These are phyloP conservation scores for Suillus fuscotomentosus DNA, from an alignment of 768 basidiomycete species.

Conservation along the genomic window DNA sequence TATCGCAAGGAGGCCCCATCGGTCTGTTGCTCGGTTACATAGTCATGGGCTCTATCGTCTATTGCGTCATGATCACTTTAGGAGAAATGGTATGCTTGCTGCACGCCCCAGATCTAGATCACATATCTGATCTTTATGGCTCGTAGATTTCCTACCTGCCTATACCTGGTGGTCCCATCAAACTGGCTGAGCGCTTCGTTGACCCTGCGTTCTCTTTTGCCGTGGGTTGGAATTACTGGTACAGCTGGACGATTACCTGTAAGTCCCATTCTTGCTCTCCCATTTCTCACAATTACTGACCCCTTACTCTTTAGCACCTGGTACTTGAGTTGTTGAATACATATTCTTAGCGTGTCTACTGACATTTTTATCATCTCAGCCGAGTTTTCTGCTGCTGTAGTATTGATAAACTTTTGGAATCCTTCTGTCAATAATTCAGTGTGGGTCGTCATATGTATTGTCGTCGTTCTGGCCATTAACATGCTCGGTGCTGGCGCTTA, in stretches of 20 bases:
- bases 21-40: constrained; percentile 75
- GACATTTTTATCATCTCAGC: constrained; percentile 16
- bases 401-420: constrained; percentile 80
- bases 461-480: constrained; percentile 77
- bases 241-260: constrained; percentile 29
- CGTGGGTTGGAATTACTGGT: constrained; percentile 58
- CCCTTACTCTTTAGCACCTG: constrained; percentile 7
- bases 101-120: constrained; percentile 48
- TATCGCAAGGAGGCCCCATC: constrained; percentile 62
- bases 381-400: constrained; percentile 47
- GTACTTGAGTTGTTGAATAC: background rate
- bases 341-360: background rate
- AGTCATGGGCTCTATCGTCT: constrained; percentile 64
- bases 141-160: constrained; percentile 66
- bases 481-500: constrained; percentile 74
- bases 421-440: constrained; percentile 56
- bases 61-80: constrained; percentile 61
- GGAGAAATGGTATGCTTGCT: constrained; percentile 73
- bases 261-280: background rate
- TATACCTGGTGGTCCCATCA: constrained; percentile 79
- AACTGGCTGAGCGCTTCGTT: constrained; percentile 78
- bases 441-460: constrained; percentile 77
- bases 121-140: constrained; percentile 51
- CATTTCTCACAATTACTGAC: constrained; percentile 19
- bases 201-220: constrained; percentile 65